Conservation (phyloP, 1,284 basidiomycete species). For the Tremellales sp. region DNA sequence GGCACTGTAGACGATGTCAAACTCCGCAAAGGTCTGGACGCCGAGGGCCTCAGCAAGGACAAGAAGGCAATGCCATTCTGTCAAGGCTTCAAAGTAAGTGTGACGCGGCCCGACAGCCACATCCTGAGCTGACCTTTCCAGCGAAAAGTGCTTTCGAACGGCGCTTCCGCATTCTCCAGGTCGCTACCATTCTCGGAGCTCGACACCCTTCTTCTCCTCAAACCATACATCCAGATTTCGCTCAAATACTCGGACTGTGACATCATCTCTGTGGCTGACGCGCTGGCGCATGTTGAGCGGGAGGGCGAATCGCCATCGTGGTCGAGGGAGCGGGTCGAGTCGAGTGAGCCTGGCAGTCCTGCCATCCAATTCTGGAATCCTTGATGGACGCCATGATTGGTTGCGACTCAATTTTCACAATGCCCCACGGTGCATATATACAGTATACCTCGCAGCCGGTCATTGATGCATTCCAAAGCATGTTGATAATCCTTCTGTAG, state of each 20-base stretch:
- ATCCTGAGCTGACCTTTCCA: constrained; percentile 6
- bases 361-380: constrained; percentile 76
- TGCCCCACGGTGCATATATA: too few relatives aligned
- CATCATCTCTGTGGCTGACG: constrained; percentile 68
- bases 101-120: neutral
- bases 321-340: constrained; percentile 58
- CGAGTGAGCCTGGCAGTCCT: constrained; percentile 81
- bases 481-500: too few relatives aligned
- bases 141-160: constrained; percentile 77
- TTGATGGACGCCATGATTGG: too few relatives aligned
- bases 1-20: constrained; percentile 78
- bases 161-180: constrained; percentile 78
- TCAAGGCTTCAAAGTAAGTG: constrained; percentile 76
- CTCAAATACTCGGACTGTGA: constrained; percentile 70
- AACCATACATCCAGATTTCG: constrained; percentile 80
- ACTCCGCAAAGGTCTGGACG: constrained; percentile 65
- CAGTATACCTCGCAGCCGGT: too few relatives aligned
- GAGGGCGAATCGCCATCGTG: constrained; percentile 36
- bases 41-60: constrained; percentile 86
- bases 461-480: too few relatives aligned
- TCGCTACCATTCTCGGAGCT: constrained; percentile 80
- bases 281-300: constrained; percentile 38
- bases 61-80: constrained; percentile 96
- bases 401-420: too few relatives aligned
- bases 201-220: constrained; percentile 66